Conservation (phyloP, 75 land plant genomes). For the Pinus tabuliformis region DNA sequence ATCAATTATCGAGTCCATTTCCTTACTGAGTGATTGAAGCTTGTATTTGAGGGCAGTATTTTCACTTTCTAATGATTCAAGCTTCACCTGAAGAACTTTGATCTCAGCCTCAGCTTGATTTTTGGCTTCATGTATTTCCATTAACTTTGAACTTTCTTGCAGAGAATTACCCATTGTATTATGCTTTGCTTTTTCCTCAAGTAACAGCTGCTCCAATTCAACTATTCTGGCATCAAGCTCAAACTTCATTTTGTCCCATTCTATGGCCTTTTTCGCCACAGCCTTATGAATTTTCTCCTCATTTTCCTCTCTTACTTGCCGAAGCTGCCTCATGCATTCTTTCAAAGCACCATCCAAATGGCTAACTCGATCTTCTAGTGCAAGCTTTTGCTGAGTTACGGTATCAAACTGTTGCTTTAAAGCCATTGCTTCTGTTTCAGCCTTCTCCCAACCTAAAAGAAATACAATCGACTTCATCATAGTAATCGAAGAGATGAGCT, state of each 20-base stretch:
- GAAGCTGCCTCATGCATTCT: conserved; percentile 84
- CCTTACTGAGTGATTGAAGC: conserved; percentile 34
- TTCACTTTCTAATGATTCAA: conserved; percentile 62
- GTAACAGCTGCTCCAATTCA: conserved; percentile 39
- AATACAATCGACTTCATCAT: not conserved
- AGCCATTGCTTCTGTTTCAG: conserved; percentile 62
- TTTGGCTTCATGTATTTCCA: conserved; percentile 56
- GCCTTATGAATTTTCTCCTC: conserved; percentile 63
- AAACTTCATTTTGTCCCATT: conserved; percentile 49
- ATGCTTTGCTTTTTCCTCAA: conserved; percentile 34
- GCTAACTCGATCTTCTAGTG: conserved; percentile 48
- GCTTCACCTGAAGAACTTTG: conserved; percentile 33
- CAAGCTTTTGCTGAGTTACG: conserved; percentile 44
- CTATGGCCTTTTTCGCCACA: conserved; percentile 35
- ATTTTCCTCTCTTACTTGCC: conserved; percentile 71
- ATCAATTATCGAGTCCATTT: conserved; percentile 43
- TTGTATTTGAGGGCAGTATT: conserved; percentile 59
- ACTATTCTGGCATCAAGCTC: conserved; percentile 54
- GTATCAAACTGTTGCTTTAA: conserved; percentile 71
- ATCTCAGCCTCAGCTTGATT: conserved; percentile 69
- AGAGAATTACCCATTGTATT: conserved; percentile 15
- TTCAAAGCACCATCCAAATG: conserved; percentile 92
- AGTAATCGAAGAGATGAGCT: not conserved
- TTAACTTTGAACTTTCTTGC: conserved; percentile 53
- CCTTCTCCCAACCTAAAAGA: conserved; percentile 87